phyloP scores from a whole-genome alignment of 148 eudicot species.

The Dysphania ambrosioides region DNA sequence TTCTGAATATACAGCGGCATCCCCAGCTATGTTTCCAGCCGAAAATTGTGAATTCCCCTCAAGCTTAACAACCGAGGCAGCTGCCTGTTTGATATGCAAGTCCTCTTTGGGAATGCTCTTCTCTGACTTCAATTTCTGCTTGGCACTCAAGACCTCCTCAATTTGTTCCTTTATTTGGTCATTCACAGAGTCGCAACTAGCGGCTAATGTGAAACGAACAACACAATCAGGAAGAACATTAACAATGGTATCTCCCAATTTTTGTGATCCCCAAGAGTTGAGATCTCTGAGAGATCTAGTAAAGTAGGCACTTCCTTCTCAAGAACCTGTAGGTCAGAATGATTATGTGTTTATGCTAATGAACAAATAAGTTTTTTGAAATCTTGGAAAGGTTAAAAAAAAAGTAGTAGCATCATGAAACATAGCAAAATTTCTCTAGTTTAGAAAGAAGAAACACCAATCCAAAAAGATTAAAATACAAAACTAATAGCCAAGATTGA shows the following conservation, averaged over 20 bases:
- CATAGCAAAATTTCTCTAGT: no score
- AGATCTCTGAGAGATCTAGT: slow-evolving; percentile 85
- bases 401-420: no score
- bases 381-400: no score
- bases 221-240: slow-evolving; percentile 79
- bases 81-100: slow-evolving; percentile 94
- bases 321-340: slow-evolving; percentile 49
- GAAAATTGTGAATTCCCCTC: slow-evolving; percentile 95
- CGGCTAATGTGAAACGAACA: slow-evolving; percentile 50
- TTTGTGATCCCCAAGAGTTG: slow-evolving; percentile 81
- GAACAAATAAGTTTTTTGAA: no score
- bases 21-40: slow-evolving; percentile 83
- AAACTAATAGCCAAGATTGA: background rate
- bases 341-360: background rate
- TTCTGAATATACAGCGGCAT: slow-evolving; percentile 87
- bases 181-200: slow-evolving; percentile 52
- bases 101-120: slow-evolving; percentile 93
- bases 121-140: slow-evolving; percentile 74
- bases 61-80: slow-evolving; percentile 85
- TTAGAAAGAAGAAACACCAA: background rate
- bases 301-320: no score
- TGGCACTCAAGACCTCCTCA: slow-evolving; percentile 59
- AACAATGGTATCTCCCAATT: slow-evolving; percentile 83
- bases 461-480: background rate
- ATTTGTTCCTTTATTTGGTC: slow-evolving; percentile 53